Percentiles rank a stretch among this genome's conserved stretches.
phyloP scores from a whole-genome alignment of 2,329 filamentous ascomycete species.

The Dactylellina haptotyla region DNA sequence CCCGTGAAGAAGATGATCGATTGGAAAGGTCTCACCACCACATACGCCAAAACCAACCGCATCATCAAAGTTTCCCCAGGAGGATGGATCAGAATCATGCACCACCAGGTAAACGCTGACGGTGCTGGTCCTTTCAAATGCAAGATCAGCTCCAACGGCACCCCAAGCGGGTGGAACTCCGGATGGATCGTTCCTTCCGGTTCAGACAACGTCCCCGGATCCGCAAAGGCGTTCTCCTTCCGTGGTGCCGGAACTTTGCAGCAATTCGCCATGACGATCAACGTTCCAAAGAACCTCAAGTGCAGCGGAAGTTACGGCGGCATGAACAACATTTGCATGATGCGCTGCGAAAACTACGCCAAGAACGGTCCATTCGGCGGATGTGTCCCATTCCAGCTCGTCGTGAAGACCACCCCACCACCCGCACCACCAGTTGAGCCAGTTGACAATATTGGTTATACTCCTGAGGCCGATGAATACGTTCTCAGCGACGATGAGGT shows the following conservation, averaged over 20 bases:
- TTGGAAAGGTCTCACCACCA: conserved; percentile 6
- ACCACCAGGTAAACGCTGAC: conserved; percentile 30
- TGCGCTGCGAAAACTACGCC: conserved; percentile 35
- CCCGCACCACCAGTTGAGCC: neutral
- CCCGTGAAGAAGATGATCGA: conserved; percentile 22
- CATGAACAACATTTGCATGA: conserved; percentile 32
- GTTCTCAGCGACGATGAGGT: neutral
- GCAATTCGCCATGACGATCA: conserved; percentile 4
- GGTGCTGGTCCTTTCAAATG: conserved; percentile 33
- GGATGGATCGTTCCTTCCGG: neutral
- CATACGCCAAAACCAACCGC: neutral
- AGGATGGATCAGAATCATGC: conserved; percentile 35
- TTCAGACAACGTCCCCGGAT: conserved; percentile 24
- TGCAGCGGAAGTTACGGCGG: conserved; percentile 12
- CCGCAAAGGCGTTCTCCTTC: conserved; percentile 4
- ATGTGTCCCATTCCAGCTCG: conserved; percentile 25
- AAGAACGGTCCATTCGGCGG: conserved; percentile 25
- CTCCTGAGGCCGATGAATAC: conserved; percentile 10
- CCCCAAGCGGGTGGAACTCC: conserved; percentile 10
- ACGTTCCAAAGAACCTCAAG: conserved; percentile 11
- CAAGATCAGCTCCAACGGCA: conserved; percentile 22
- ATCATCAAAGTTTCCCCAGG: conserved; percentile 10
- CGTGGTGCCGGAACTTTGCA: conserved; percentile 4
- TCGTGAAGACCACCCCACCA: neutral
- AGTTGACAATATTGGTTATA: conserved; percentile 15